Percentiles rank a stretch among this genome's conserved stretches.
These are phyloP conservation scores for Vararia minispora DNA, from an alignment of 768 basidiomycete species.

Conservation along the genomic window DNA sequence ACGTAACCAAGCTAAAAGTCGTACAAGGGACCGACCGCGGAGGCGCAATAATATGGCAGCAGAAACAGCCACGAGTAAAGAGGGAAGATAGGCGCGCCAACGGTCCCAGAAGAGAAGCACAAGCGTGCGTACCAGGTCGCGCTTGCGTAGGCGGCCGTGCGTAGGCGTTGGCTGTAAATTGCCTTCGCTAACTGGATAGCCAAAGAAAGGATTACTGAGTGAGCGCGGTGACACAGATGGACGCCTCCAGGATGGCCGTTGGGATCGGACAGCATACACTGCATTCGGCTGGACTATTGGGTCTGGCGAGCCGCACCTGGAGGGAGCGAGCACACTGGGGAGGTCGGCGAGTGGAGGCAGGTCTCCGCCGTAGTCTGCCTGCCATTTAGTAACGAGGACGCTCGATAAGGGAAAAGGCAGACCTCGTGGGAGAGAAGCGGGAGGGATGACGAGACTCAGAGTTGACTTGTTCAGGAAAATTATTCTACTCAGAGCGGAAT, in stretches of 20 bases:
- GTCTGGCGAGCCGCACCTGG: too few relatives aligned
- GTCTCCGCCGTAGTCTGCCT: slow-evolving; percentile 57
- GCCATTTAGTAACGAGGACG: slow-evolving; percentile 13
- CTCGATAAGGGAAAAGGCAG: slow-evolving; percentile 9
- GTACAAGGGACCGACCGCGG: too few relatives aligned
- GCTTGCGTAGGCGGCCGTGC: slow-evolving; percentile 58
- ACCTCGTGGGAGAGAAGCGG: slow-evolving; percentile 51
- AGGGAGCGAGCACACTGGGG: slow-evolving; percentile 27
- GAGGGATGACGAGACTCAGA: slow-evolving; percentile 42
- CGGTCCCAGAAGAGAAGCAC: slow-evolving; percentile 53
- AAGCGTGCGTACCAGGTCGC: slow-evolving; percentile 56
- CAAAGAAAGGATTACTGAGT: slow-evolving; percentile 60
- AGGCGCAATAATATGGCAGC: too few relatives aligned
- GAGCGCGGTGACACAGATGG: slow-evolving; percentile 41
- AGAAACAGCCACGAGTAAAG: slow-evolving; percentile 24
- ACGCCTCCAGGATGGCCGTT: slow-evolving; percentile 8
- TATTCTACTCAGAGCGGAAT: slow-evolving; percentile 45
- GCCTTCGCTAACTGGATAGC: slow-evolving; percentile 39
- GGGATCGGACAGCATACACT: background rate
- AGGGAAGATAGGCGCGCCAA: too few relatives aligned
- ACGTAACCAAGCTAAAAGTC: too few relatives aligned
- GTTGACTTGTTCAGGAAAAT: slow-evolving; percentile 53
- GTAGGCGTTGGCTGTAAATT: too few relatives aligned
- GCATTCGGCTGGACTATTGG: background rate
- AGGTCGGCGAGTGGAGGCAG: slow-evolving; percentile 40